A percentile compares a stretch with the other conserved stretches of the same genome.
Conservation (phyloP, 768 basidiomycete species). For the Rhodotorula kratochvilovae region DNA sequence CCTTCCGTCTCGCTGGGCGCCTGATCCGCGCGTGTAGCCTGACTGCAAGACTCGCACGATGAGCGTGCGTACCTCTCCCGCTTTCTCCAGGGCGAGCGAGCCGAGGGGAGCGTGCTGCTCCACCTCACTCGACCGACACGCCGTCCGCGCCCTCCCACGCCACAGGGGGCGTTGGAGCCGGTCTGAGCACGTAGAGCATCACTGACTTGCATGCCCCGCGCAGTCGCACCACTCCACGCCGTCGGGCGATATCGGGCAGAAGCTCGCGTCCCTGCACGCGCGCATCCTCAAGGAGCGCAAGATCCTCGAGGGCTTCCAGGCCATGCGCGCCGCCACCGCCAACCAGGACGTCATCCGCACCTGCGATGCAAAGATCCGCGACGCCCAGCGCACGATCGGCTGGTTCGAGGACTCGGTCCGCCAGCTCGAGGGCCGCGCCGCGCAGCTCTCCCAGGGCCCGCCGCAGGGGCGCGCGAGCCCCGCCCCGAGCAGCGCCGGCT, state of each 20-base stretch:
- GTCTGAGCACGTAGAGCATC: background rate
- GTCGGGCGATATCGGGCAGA: slow-evolving; percentile 45
- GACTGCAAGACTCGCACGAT: background rate
- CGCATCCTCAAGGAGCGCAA: slow-evolving; percentile 89
- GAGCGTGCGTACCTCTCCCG: background rate
- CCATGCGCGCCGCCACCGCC: slow-evolving; percentile 71
- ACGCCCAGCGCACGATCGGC: slow-evolving; percentile 72
- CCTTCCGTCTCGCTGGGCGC: background rate
- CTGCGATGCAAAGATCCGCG: slow-evolving; percentile 78
- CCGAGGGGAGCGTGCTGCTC: background rate
- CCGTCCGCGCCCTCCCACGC: background rate
- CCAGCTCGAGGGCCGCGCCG: slow-evolving; percentile 60
- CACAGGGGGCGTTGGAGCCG: too few relatives aligned
- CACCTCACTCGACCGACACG: background rate
- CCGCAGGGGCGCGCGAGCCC: background rate
- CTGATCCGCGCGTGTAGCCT: background rate
- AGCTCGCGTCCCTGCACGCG: slow-evolving; percentile 83
- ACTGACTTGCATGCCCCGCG: rapidly evolving
- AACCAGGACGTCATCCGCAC: slow-evolving; percentile 79
- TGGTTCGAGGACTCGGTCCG: slow-evolving; percentile 84
- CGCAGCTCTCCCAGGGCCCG: slow-evolving; percentile 49
- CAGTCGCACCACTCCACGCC: background rate
- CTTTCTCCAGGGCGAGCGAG: background rate
- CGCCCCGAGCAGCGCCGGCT: too few relatives aligned
- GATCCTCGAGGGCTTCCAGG: slow-evolving; percentile 77